Conservation (phyloP, 2,329 filamentous ascomycete genomes). For the Epicoccum sorghinum region DNA sequence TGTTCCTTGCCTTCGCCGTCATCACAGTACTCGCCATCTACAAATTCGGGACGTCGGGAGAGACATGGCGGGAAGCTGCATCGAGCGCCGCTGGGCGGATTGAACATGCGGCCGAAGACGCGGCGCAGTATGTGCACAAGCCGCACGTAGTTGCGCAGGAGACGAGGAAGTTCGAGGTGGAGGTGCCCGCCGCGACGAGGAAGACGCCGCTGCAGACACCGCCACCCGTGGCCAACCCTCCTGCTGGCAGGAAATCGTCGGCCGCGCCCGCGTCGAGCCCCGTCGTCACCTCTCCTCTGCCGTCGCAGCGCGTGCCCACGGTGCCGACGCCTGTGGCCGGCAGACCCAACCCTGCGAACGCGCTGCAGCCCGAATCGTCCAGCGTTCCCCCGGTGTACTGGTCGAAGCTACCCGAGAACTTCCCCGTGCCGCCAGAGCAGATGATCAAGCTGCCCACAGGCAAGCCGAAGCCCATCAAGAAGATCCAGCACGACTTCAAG, state of each 20-base stretch:
- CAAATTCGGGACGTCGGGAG: slow-evolving; percentile 56
- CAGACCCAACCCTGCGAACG: slow-evolving; percentile 21
- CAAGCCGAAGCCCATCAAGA: slow-evolving; percentile 71
- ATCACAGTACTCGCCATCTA: slow-evolving; percentile 62
- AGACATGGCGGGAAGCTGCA: slow-evolving; percentile 45
- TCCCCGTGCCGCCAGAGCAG: slow-evolving; percentile 73
- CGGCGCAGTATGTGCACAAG: slow-evolving; percentile 27
- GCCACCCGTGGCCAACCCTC: slow-evolving; percentile 29
- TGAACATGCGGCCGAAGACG: slow-evolving; percentile 24
- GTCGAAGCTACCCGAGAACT: slow-evolving; percentile 75
- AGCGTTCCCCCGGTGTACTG: slow-evolving; percentile 64
- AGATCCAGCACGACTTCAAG: slow-evolving; percentile 76
- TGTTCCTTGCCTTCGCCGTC: slow-evolving; percentile 63
- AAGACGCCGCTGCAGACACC: slow-evolving; percentile 33
- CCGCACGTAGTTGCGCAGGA: slow-evolving; percentile 38
- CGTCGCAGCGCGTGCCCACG: slow-evolving; percentile 21
- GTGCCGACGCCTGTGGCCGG: slow-evolving; percentile 22
- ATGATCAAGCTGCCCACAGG: slow-evolving; percentile 79
- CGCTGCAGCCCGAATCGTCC: slow-evolving; percentile 29
- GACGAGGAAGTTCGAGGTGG: slow-evolving; percentile 39
- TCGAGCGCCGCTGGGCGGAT: slow-evolving; percentile 26
- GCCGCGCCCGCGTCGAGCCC: slow-evolving; percentile 19
- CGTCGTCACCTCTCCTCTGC: slow-evolving; percentile 14
- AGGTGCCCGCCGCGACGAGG: slow-evolving; percentile 40
- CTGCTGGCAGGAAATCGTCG: slow-evolving; percentile 24